A percentile compares a stretch with the other conserved stretches of the same genome.
These are phyloP conservation scores for Leishmania tarentolae DNA, from an alignment of 208 protist species.

Conservation along the genomic window DNA sequence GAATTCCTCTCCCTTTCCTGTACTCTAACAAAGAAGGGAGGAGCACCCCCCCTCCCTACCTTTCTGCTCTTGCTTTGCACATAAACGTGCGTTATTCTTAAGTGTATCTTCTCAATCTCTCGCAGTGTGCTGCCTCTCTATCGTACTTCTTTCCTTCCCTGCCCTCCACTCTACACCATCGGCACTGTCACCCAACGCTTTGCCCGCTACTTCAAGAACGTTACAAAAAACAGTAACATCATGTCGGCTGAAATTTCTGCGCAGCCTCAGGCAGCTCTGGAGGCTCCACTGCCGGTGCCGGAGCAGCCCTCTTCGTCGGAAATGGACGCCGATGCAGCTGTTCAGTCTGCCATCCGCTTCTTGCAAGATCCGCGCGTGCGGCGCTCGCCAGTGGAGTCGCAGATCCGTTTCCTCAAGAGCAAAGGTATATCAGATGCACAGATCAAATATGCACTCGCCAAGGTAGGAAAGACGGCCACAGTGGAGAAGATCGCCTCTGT, in stretches of 20 bases:
- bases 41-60: not conserved
- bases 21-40: not conserved
- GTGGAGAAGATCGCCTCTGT: constrained; percentile 47
- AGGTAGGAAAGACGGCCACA: constrained; percentile 50
- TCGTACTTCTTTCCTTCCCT: not conserved
- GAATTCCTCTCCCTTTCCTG: not conserved
- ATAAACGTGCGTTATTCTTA: not conserved
- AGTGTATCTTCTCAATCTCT: not conserved
- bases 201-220: not conserved
- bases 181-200: not conserved
- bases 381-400: constrained; percentile 47
- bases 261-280: constrained; percentile 4
- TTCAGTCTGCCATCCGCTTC: constrained; percentile 64
- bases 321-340: constrained; percentile 28
- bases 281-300: constrained; percentile 20
- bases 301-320: constrained; percentile 22
- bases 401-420: constrained; percentile 77
- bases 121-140: not conserved
- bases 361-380: constrained; percentile 66
- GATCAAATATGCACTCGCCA: constrained; percentile 64
- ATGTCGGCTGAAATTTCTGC: not conserved
- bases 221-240: not conserved
- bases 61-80: not conserved
- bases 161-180: not conserved
- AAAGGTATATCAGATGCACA: constrained; percentile 74